These are phyloP conservation scores for Bjerkandera adusta DNA, from an alignment of 1,284 basidiomycete genomes.

Conservation along the genomic window DNA sequence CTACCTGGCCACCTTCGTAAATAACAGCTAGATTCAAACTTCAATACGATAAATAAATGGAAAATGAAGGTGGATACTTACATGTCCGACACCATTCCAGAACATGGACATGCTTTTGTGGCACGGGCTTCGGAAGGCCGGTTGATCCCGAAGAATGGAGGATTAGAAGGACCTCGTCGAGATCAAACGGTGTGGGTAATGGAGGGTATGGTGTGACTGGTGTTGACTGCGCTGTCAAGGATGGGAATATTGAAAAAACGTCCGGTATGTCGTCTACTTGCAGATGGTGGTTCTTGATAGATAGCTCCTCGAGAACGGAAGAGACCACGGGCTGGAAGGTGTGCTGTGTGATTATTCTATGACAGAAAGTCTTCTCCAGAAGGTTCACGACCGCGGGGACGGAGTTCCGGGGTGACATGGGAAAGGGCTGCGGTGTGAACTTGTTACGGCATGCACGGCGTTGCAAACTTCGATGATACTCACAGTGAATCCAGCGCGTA, in stretches of 20 bases:
- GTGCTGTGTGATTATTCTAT: constrained; percentile 11
- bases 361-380: constrained; percentile 14
- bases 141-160: constrained; percentile 17
- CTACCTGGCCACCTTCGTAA: not conserved
- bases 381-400: constrained; percentile 16
- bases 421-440: constrained; percentile 24
- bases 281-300: constrained; percentile 5
- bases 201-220: constrained; percentile 8
- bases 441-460: not conserved
- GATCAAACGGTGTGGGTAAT: not conserved
- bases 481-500: constrained; percentile 30
- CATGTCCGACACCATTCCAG: constrained; percentile 1
- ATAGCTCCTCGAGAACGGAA: constrained; percentile 3
- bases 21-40: too few relatives aligned
- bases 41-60: too few relatives aligned
- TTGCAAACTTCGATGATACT: constrained; percentile 1
- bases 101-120: constrained; percentile 4
- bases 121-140: constrained; percentile 14
- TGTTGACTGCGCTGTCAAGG: not conserved
- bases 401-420: constrained; percentile 16
- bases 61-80: not conserved
- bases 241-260: constrained; percentile 14
- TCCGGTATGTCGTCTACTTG: constrained; percentile 11
- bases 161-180: constrained; percentile 10
- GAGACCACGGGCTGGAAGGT: constrained; percentile 10